These are phyloP conservation scores for Fusarium oxysporum DNA, from an alignment of 2,329 filamentous ascomycete genomes.

Conservation along the genomic window DNA sequence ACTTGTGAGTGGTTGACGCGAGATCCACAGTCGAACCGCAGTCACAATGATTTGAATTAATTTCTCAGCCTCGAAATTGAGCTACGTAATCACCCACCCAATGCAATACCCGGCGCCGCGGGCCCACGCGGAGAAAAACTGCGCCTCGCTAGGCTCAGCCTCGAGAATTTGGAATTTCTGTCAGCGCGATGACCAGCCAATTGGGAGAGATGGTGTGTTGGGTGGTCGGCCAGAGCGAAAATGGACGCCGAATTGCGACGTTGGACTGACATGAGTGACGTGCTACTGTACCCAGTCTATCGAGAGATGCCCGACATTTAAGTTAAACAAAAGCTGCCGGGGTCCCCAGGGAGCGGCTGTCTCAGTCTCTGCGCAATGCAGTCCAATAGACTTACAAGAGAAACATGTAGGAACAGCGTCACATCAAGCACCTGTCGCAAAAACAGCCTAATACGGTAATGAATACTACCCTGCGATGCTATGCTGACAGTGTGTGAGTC, in stretches of 20 bases:
- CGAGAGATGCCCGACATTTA: background rate
- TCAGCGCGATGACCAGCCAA: background rate
- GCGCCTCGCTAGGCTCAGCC: slow-evolving; percentile 23
- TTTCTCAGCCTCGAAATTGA: background rate
- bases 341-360: too few relatives aligned
- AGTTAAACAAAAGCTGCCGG: too few relatives aligned
- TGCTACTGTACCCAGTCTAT: background rate
- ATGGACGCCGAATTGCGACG: background rate
- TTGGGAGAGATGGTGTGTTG: background rate
- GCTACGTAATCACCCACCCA: slow-evolving; percentile 9
- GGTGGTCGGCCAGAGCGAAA: background rate
- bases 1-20: background rate
- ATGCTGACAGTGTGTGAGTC: background rate
- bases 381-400: background rate
- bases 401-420: background rate
- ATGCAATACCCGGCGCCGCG: background rate
- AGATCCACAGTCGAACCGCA: slow-evolving; percentile 16
- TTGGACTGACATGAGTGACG: background rate
- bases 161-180: slow-evolving; percentile 19
- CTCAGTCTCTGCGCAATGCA: too few relatives aligned
- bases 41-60: slow-evolving; percentile 18
- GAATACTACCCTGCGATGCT: background rate
- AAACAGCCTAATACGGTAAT: background rate
- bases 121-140: background rate
- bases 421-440: background rate